Evolutionary conservation across 2,329 filamentous ascomycete species (phyloP).

Genomic region (Dothistroma septosporum): DNA sequence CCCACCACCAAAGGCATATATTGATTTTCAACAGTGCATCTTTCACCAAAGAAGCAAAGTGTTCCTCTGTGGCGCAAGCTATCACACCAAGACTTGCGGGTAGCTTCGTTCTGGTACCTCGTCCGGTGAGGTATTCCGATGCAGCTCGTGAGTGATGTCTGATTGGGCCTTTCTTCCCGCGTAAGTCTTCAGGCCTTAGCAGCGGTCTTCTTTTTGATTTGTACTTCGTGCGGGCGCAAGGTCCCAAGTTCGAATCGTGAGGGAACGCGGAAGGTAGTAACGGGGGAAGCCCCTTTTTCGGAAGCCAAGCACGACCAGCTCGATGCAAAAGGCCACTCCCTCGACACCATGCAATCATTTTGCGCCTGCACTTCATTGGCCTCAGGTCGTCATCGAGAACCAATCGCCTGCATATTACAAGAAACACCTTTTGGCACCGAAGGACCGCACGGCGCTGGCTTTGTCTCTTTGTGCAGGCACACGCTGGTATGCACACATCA

Average conservation of each 20-base stretch:
- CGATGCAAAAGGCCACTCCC: too few relatives aligned
- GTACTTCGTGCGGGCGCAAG: background rate
- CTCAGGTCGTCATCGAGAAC: too few relatives aligned
- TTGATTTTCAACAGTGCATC: background rate
- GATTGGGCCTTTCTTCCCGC: background rate
- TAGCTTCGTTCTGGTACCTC: background rate
- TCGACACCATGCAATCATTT: too few relatives aligned
- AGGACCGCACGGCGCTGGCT: too few relatives aligned
- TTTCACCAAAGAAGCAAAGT: background rate
- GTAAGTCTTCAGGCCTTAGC: background rate
- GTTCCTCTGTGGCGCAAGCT: background rate
- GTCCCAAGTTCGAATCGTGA: background rate
- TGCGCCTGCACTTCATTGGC: too few relatives aligned
- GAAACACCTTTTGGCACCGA: too few relatives aligned
- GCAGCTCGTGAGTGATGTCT: background rate
- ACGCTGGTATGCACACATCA: too few relatives aligned
- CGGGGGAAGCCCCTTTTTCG: background rate
- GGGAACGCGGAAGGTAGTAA: background rate
- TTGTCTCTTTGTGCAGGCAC: too few relatives aligned
- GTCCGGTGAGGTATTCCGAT: background rate
- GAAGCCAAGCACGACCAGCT: background rate
- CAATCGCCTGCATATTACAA: too few relatives aligned
- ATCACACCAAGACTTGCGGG: background rate
- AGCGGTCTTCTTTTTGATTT: background rate
- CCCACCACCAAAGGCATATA: background rate